These are phyloP conservation scores for Rubia tinctorum DNA, from an alignment of 305 asterid species.

Conservation along the genomic window DNA sequence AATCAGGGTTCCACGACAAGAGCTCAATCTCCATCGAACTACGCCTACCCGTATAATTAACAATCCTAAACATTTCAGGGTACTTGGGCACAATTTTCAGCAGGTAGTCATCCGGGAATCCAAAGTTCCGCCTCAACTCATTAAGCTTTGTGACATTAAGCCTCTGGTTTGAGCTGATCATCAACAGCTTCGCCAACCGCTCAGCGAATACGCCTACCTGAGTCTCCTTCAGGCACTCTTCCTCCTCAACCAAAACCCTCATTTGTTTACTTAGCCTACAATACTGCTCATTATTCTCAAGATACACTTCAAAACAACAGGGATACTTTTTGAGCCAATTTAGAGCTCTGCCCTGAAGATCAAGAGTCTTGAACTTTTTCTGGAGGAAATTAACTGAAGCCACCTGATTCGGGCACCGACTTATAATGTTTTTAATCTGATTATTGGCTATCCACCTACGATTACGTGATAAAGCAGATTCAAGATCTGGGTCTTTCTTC, in stretches of 20 bases:
- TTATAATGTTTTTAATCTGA: conserved; percentile 78
- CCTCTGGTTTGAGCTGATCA: conserved; percentile 75
- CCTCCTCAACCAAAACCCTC: conserved; percentile 78
- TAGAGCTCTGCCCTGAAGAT: conserved; percentile 79
- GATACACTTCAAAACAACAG: conserved; percentile 75
- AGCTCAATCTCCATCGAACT: conserved; percentile 88
- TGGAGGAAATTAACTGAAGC: conserved; percentile 59
- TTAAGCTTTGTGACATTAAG: conserved; percentile 61
- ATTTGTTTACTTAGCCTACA: conserved; percentile 65
- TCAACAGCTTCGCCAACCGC: conserved; percentile 71
- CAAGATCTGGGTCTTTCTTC: conserved; percentile 95
- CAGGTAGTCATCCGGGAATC: conserved; percentile 90
- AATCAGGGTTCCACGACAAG: conserved; percentile 54
- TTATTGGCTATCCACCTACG: conserved; percentile 90
- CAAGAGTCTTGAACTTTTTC: conserved; percentile 76
- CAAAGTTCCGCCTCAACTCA: conserved; percentile 68
- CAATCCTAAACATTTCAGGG: conserved; percentile 61
- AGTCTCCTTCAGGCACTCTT: conserved; percentile 61
- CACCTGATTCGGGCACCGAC: conserved; percentile 60
- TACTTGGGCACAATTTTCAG: conserved; percentile 76
- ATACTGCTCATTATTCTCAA: conserved; percentile 48
- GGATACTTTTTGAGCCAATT: conserved; percentile 95
- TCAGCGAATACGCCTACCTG: conserved; percentile 63
- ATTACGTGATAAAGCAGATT: conserved; percentile 66
- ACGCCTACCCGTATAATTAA: conserved; percentile 64